Base-by-base conservation (phyloP, 495 filamentous ascomycete genomes). In the Immersiella caudata region DNA sequence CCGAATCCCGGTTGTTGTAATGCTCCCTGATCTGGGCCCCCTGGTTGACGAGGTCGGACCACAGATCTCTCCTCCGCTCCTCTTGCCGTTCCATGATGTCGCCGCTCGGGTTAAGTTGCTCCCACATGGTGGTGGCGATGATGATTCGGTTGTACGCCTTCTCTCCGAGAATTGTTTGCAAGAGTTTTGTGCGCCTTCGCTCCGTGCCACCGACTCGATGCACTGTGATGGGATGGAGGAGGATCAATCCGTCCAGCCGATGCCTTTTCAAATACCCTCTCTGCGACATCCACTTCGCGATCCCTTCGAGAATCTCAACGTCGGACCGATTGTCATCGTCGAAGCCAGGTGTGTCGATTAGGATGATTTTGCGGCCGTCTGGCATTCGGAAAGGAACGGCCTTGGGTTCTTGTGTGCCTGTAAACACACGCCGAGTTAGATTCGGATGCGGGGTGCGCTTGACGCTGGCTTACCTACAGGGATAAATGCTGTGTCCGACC, bases 291-390 rank as follows among this genome's bases (percentile, higher is more conserved):
- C 26, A 60, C n/a, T 35, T 22, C 6, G 79, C 73, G 14, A 85
- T 79, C 22, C 80, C 73, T 49, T 70, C 52, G 21, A 86, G 69
- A 11, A 85, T 71, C 29, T 82, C 74, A 1, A 66, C 67, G 27
- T 83, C 81, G 1, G 74, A 74, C 14, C 68, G 60, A 16, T 62
- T 64, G 0, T 79, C 81, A 64, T 84, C 82, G 57, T 80, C 74
- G 57, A 84, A 83, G 1, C 82, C 82, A 2, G 82, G 80, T 2
- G 80, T 82, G 66, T 84, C 82, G 26, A 82, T 64, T 5, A 78
- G 64, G 55, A 29, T 61, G 21, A 77, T 71, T 1, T 3, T 9
- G 12, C 22, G 35, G 6, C 60, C 60, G 35, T 62, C 60, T 11
- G 40, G 18, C 8, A 21, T 62, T 8, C 8, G 3, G 35, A 22